Base-by-base conservation (phyloP, 2,329 filamentous ascomycete species). In the Akanthomyces dipterigenus region DNA sequence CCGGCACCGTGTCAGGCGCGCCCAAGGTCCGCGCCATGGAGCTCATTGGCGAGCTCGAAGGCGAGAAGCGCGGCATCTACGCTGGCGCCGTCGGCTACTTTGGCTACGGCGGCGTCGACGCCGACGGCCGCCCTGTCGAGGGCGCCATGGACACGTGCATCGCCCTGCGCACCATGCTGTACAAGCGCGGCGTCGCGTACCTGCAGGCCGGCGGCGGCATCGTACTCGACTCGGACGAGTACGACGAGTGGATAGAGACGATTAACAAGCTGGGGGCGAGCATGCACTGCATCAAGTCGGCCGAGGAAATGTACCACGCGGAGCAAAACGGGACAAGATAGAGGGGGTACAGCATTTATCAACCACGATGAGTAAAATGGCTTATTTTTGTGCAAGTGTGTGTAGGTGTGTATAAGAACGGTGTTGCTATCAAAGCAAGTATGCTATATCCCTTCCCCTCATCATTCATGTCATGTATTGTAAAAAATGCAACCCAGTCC, bases 1-100 rank as follows among this genome's bases (percentile, higher is more conserved):
- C 95, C 5, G 95, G 95, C 61, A 99, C 95, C 0, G 93, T 98
- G 34, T 95, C 90, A 20, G 95, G 95, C 5, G 93, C 95, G 4
- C 95, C 95, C 62, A 99, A 99, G 78, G 92, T 99, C 60, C 86
- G 88, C 64, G 95, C 95, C 3, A 99, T 99, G 95, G 90, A 97
- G 77, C 80, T 99, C 64, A 99, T 99, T 69, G 92, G 90, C 51
- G 93, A 98, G 77, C 78, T 98, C 51, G 95, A 99, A 77, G 80
- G 84, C 65, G 95, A 99, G 82, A 97, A 97, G 81, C 83, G 95
- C 60, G 93, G 95, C 45, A 86, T 98, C 43, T 99, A 99, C 71
- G 95, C 95, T 9, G 95, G 95, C 31, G 95, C 95, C 0, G 93
- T 97, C 0, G 95, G 95, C 2, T 99, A 97, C 77, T 99, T 97